These are phyloP conservation scores for Alnus glutinosa DNA, from an alignment of 306 rosid genomes.

Conservation along the genomic window DNA sequence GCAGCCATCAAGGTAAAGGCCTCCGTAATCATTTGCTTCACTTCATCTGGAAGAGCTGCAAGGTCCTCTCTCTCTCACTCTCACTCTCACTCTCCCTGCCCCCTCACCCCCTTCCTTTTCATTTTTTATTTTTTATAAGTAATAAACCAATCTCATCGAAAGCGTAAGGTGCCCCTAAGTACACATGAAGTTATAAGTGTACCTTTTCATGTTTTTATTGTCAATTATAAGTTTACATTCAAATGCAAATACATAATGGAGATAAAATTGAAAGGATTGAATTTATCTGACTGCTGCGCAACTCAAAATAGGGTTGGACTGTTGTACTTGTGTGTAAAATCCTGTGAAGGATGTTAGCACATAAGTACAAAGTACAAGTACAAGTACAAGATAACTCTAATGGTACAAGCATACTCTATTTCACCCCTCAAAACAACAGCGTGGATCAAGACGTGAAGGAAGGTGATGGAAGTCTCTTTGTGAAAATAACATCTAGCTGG, in stretches of 20 bases:
- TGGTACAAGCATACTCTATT: neutral
- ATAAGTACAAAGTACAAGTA: neutral
- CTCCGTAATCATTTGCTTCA: slow-evolving; percentile 88
- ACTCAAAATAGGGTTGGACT: neutral
- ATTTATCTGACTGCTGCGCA: neutral
- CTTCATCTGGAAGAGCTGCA: slow-evolving; percentile 98
- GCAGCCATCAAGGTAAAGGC: slow-evolving; percentile 99
- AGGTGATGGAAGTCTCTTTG: neutral
- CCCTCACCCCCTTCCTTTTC: neutral
- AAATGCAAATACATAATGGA: neutral
- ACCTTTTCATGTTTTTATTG: neutral
- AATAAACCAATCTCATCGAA: too few relatives aligned
- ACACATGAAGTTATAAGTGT: too few relatives aligned
- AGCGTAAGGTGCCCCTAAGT: too few relatives aligned
- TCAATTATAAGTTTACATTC: neutral
- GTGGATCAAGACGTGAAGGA: neutral
- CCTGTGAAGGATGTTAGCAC: neutral
- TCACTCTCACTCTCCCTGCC: neutral
- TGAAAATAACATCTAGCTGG: neutral
- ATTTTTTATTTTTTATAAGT: neutral
- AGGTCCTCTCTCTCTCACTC: slow-evolving; percentile 44
- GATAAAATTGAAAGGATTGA: neutral
- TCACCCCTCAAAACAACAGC: neutral
- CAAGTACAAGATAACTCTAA: neutral
- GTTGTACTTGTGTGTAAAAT: neutral